phyloP scores from a whole-genome alignment of 2,329 filamentous ascomycete genomes.

The Trichophyton mentagrophytes region DNA sequence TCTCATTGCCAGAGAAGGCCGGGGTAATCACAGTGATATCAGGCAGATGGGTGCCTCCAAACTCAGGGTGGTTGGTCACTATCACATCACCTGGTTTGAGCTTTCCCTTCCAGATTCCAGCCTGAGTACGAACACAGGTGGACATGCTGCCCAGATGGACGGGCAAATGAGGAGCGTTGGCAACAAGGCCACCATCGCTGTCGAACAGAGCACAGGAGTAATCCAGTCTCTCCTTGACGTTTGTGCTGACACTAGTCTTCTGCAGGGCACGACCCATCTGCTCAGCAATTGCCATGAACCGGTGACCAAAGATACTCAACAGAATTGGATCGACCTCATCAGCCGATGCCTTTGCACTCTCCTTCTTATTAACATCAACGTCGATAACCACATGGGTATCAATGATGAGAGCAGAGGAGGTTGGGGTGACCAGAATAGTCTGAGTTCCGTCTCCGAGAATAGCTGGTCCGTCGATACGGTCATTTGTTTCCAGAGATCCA shows the following conservation, averaged over 20 bases:
- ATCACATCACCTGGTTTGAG: slow-evolving; percentile 69
- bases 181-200: slow-evolving; percentile 56
- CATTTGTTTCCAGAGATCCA: slow-evolving; percentile 57
- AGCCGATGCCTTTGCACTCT: slow-evolving; percentile 25
- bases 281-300: slow-evolving; percentile 77
- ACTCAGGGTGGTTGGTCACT: slow-evolving; percentile 74
- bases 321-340: slow-evolving; percentile 60
- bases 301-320: slow-evolving; percentile 65
- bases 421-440: slow-evolving; percentile 70
- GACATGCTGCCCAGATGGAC: slow-evolving; percentile 72
- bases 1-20: slow-evolving; percentile 55
- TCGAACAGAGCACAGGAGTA: slow-evolving; percentile 70
- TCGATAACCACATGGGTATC: slow-evolving; percentile 75
- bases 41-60: slow-evolving; percentile 69
- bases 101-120: slow-evolving; percentile 65
- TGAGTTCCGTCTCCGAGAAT: slow-evolving; percentile 64
- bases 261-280: slow-evolving; percentile 70
- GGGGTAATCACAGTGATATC: slow-evolving; percentile 70
- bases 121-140: slow-evolving; percentile 62
- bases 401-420: slow-evolving; percentile 59
- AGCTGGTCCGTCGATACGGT: slow-evolving; percentile 64
- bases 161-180: slow-evolving; percentile 64
- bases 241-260: slow-evolving; percentile 67
- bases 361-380: slow-evolving; percentile 46
- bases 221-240: slow-evolving; percentile 65